Conservation (phyloP, 495 filamentous ascomycete species). For the Penicillium salamii region DNA sequence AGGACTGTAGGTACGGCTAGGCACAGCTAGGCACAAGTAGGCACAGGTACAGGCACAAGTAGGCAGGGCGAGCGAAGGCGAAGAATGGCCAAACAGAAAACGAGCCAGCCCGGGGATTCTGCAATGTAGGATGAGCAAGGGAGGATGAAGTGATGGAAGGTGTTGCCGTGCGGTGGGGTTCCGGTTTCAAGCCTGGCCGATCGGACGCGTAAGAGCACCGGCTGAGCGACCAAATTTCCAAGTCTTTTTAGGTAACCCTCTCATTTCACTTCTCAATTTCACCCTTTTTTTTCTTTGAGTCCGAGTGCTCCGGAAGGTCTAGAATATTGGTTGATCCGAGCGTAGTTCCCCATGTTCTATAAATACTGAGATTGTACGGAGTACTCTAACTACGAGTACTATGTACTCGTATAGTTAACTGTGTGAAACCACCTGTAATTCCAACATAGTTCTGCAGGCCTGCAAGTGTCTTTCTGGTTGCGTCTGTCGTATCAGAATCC, state of each 20-base stretch:
- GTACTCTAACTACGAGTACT: no score
- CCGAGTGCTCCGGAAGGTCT: no score
- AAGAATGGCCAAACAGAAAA: constrained; percentile 15
- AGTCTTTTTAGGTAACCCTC: background rate
- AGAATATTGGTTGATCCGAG: background rate
- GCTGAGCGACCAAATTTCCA: background rate
- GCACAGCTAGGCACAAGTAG: no score
- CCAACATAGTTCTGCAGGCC: background rate
- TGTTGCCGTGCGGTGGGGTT: constrained; percentile 34
- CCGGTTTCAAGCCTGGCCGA: constrained; percentile 31
- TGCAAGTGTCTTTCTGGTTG: background rate
- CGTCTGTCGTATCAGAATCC: background rate
- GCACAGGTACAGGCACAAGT: no score
- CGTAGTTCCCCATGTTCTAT: background rate
- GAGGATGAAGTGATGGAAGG: constrained; percentile 9
- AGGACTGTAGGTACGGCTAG: no score
- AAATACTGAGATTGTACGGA: no score
- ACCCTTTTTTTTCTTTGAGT: background rate
- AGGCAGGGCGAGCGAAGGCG: constrained; percentile 1
- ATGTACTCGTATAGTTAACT: no score
- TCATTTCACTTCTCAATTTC: background rate
- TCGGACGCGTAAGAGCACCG: constrained; percentile 27
- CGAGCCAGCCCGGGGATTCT: constrained; percentile 29
- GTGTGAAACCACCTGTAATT: no score
- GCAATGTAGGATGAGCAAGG: constrained; percentile 13